Conservation (phyloP, 129 eudicot genomes). For the Rutidosis leptorrhynchoides region DNA sequence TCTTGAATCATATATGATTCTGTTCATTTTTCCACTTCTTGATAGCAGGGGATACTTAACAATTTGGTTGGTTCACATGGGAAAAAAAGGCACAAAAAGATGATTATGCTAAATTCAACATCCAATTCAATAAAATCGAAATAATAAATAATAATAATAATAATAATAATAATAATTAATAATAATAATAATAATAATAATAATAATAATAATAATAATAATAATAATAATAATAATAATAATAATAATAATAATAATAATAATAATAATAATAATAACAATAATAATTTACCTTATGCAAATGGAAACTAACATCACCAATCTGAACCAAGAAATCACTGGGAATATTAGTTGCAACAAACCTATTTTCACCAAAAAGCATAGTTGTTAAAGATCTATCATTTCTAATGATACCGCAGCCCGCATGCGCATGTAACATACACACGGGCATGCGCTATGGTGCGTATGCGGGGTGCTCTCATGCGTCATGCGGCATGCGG, state of each 20-base stretch:
- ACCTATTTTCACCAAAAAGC: conserved; percentile 39
- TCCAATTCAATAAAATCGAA: neutral
- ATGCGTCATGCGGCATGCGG: too few relatives aligned
- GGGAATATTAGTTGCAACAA: conserved; percentile 87
- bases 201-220: too few relatives aligned
- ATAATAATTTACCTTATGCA: conserved; percentile 67
- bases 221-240: too few relatives aligned
- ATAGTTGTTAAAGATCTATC: neutral
- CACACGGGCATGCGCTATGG: too few relatives aligned
- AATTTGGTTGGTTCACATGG: neutral
- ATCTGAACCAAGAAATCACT: conserved; percentile 83
- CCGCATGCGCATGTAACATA: too few relatives aligned
- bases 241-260: too few relatives aligned
- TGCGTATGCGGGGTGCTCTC: too few relatives aligned
- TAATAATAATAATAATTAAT: too few relatives aligned
- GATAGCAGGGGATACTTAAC: conserved; percentile 85
- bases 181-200: too few relatives aligned
- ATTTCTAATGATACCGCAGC: too few relatives aligned
- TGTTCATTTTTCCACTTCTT: conserved; percentile 81
- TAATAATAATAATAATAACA: neutral
- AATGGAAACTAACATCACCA: conserved; percentile 73
- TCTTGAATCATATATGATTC: conserved; percentile 71
- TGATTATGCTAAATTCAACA: neutral
- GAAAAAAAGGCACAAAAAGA: neutral
- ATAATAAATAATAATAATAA: too few relatives aligned